Conservation (phyloP, 208 protist genomes). For the Trypanosoma avium region DNA sequence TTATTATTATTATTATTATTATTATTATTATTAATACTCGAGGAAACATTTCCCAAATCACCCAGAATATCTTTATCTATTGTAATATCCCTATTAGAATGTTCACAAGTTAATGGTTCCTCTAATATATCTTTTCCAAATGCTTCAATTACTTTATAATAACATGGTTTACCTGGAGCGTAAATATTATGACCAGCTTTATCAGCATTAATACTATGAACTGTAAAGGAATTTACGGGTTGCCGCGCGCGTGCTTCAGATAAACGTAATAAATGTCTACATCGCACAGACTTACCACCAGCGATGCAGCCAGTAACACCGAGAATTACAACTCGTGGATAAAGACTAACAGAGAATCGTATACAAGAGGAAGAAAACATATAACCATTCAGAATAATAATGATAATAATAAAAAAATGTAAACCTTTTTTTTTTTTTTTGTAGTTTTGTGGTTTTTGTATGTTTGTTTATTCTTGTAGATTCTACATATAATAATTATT, state of each 20-base stretch:
- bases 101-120: not conserved
- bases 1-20: too few species aligned
- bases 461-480: too few species aligned
- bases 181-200: conserved; percentile 71
- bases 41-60: too few species aligned
- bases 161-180: conserved; percentile 62
- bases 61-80: too few species aligned
- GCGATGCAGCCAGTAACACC: conserved; percentile 84
- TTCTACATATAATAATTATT: too few species aligned
- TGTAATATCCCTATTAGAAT: too few species aligned
- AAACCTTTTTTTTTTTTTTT: too few species aligned
- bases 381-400: conserved; percentile 9
- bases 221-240: conserved; percentile 9
- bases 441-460: too few species aligned
- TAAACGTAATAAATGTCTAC: conserved; percentile 45
- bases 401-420: too few species aligned
- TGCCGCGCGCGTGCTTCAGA: conserved; percentile 22
- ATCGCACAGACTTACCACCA: conserved; percentile 73
- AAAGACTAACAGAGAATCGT: not conserved
- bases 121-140: conserved; percentile 56
- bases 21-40: too few species aligned
- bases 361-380: not conserved
- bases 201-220: conserved; percentile 67
- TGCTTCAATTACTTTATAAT: conserved; percentile 48
- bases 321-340: conserved; percentile 29